Conservation (phyloP, 257 asterid species). For the Plantago elongata region DNA sequence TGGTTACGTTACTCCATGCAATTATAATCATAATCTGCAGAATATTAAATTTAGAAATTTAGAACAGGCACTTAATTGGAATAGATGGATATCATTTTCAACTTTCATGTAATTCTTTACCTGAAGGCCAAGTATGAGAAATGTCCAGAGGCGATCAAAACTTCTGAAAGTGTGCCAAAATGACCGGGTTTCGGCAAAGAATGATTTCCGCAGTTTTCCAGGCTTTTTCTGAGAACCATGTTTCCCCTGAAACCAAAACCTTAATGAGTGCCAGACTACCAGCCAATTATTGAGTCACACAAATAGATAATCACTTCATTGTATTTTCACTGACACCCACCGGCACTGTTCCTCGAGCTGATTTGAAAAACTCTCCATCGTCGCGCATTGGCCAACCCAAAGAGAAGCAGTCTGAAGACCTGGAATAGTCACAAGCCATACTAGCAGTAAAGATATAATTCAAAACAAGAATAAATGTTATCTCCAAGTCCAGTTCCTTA, state of each 20-base stretch:
- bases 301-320: constrained; percentile 3
- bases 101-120: constrained; percentile 31
- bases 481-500: constrained; percentile 28
- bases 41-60: constrained; percentile 18
- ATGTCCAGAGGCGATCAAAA: constrained; percentile 96
- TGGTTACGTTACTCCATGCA: constrained; percentile 72
- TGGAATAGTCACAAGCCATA: constrained; percentile 29
- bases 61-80: constrained; percentile 21
- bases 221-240: constrained; percentile 33
- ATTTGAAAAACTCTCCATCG: constrained; percentile 88
- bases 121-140: constrained; percentile 77
- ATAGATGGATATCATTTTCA: constrained; percentile 6
- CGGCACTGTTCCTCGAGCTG: constrained; percentile 44
- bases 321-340: constrained; percentile 28
- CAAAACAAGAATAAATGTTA: constrained; percentile 5
- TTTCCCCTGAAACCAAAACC: constrained; percentile 58
- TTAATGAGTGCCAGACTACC: constrained; percentile 26
- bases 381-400: constrained; percentile 99
- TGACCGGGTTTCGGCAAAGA: constrained; percentile 86
- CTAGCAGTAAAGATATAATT: constrained; percentile 20
- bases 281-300: constrained; percentile 12
- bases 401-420: constrained; percentile 87
- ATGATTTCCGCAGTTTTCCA: constrained; percentile 76
- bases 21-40: constrained; percentile 73
- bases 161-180: constrained; percentile 97